Evolutionary conservation across 2,329 filamentous ascomycete genomes (phyloP), one percentile per base, ranked within the genome.

Genomic region (Cordyceps militaris): DNA sequence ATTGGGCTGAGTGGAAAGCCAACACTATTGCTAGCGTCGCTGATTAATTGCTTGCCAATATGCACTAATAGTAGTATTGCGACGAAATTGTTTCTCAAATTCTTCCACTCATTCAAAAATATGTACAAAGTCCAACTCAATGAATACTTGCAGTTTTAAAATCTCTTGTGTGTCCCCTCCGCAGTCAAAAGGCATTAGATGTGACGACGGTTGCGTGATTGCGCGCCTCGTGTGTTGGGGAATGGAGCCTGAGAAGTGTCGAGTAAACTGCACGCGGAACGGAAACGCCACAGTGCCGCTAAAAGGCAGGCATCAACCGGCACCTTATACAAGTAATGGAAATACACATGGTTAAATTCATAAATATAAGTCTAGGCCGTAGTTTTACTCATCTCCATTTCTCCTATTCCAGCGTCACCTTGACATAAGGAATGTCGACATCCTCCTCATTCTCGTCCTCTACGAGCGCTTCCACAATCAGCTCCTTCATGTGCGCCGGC

Each of bases 391-490:
- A 24, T 26, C 42, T 24, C 7, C 26, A 11, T 11, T 54, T n/a
- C n/a, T n/a, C n/a, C 40, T 46, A 54, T 19, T 34, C 51, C 51
- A 54, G 19, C 8, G 51, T 21, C 28, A 54, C 51, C 51, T 54
- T 93, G 67, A 96, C 88, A 70, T 94, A 96, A 4, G 91, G 91
- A 63, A 96, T 86, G 75, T 96, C 91, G 3, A 96, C 90, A 71
- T 96, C 91, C 74, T 96, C 89, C 61, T 87, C 91, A 2, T 83
- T 85, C 67, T 82, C 77, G 67, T 96, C 91, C 71, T 96, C 91
- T 0, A 86, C 88, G 6, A 91, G 92, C 61, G 95, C 86, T 76
- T 96, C 91, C 67, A 96, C 92, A 66, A 96, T 95, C 64, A 96
- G 82, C 66, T 94, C 91, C 79, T 87, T 91, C 76, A 94, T 89